phyloP scores from a whole-genome alignment of 176 grass and related monocot species.

The Olyra latifolia region DNA sequence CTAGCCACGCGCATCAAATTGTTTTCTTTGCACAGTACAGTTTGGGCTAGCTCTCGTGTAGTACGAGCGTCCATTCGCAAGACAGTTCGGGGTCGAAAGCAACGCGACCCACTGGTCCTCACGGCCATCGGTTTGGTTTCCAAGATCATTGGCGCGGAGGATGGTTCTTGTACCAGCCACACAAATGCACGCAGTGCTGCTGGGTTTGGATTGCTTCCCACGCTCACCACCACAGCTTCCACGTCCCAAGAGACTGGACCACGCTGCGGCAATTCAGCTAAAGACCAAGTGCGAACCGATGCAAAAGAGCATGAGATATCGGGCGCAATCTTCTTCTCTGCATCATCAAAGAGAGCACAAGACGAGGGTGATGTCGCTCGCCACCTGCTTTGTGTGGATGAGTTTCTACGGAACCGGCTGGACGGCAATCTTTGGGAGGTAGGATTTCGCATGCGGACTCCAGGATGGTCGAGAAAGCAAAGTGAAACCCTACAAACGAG shows the following conservation, averaged over 20 bases:
- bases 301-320: not conserved
- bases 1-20: not conserved
- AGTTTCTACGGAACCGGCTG: not conserved
- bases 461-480: not conserved
- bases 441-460: no score
- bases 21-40: no score
- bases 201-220: not conserved
- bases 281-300: not conserved
- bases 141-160: not conserved
- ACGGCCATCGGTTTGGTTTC: not conserved
- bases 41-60: not conserved
- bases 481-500: not conserved
- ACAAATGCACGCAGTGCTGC: not conserved
- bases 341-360: not conserved
- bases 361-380: not conserved
- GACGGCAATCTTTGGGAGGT: not conserved
- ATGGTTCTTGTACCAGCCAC: not conserved
- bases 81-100: not conserved
- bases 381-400: conserved; percentile 29
- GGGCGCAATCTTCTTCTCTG: not conserved
- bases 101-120: conserved; percentile 2
- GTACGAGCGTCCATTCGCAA: not conserved
- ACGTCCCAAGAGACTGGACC: not conserved
- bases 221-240: conserved; percentile 4
- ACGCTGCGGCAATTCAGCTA: not conserved